These are phyloP conservation scores for Daldinia eschscholtzii DNA, from an alignment of 2,329 filamentous ascomycete genomes.

Conservation along the genomic window DNA sequence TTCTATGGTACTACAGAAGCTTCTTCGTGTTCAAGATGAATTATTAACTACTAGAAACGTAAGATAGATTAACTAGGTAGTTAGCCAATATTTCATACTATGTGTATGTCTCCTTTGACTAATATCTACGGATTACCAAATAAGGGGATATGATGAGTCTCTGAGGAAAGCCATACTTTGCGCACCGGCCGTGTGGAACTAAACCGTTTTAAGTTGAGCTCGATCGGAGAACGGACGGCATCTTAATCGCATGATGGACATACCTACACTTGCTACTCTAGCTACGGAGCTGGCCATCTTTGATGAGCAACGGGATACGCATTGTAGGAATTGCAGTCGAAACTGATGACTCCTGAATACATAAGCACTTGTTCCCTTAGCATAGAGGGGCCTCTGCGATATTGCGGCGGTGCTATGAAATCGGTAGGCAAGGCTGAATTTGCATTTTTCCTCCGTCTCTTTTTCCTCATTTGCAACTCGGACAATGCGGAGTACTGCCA, in stretches of 20 bases:
- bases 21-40: background rate
- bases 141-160: background rate
- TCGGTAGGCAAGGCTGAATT: slow-evolving; percentile 16
- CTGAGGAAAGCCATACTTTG: background rate
- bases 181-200: slow-evolving; percentile 5
- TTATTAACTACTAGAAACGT: background rate
- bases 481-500: slow-evolving; percentile 15
- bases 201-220: slow-evolving; percentile 23
- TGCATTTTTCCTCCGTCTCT: slow-evolving; percentile 3
- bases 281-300: slow-evolving; percentile 18
- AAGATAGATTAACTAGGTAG: background rate
- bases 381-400: slow-evolving; percentile 35
- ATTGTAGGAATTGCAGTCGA: slow-evolving; percentile 32
- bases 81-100: background rate
- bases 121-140: background rate
- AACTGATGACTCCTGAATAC: slow-evolving; percentile 35
- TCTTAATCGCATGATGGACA: slow-evolving; percentile 32
- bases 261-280: slow-evolving; percentile 3
- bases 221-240: slow-evolving; percentile 19
- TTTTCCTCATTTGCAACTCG: background rate
- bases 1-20: slow-evolving; percentile 8
- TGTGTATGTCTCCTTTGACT: background rate
- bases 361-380: slow-evolving; percentile 41
- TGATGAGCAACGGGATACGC: slow-evolving; percentile 15
- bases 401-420: slow-evolving; percentile 43